Conservation (phyloP, 1,284 basidiomycete genomes). For the Ceratobasidium sp. region DNA sequence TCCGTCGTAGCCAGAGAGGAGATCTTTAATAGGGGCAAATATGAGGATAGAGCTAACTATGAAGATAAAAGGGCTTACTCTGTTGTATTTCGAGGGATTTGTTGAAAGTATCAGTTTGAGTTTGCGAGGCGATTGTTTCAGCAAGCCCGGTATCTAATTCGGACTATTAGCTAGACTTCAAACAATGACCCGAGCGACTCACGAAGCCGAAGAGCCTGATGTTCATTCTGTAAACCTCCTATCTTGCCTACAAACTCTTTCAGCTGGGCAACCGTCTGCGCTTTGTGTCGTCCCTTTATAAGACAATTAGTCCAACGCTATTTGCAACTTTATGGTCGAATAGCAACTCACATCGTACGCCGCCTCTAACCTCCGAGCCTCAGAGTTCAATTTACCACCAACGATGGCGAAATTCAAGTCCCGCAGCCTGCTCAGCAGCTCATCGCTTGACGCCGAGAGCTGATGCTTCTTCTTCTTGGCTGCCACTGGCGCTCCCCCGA, state of each 20-base stretch:
- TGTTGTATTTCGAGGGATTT: slow-evolving; percentile 95
- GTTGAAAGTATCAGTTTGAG: slow-evolving; percentile 90
- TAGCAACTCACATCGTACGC: slow-evolving; percentile 79
- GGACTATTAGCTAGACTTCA: slow-evolving; percentile 28
- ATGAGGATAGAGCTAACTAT: neutral
- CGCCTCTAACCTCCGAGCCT: slow-evolving; percentile 87
- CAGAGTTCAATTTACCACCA: slow-evolving; percentile 81
- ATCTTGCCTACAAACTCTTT: slow-evolving; percentile 95
- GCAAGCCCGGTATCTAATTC: slow-evolving; percentile 87
- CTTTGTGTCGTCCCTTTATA: slow-evolving; percentile 71
- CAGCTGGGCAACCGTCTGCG: slow-evolving; percentile 92
- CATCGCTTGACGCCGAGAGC: slow-evolving; percentile 79
- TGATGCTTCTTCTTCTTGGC: slow-evolving; percentile 90
- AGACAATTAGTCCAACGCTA: neutral
- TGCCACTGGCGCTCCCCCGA: slow-evolving; percentile 62
- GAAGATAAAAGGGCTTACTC: slow-evolving; percentile 63
- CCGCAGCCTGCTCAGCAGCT: slow-evolving; percentile 84
- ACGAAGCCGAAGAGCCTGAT: slow-evolving; percentile 90
- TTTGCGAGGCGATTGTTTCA: slow-evolving; percentile 88
- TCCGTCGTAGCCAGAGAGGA: slow-evolving; percentile 89
- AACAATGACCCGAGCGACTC: slow-evolving; percentile 51
- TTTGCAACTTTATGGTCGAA: slow-evolving; percentile 48
- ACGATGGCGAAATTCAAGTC: slow-evolving; percentile 96
- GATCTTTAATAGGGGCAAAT: slow-evolving; percentile 63
- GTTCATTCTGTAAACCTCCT: slow-evolving; percentile 90